Conservation (phyloP, 441 rosid genomes). For the Populus trichocarpa region DNA sequence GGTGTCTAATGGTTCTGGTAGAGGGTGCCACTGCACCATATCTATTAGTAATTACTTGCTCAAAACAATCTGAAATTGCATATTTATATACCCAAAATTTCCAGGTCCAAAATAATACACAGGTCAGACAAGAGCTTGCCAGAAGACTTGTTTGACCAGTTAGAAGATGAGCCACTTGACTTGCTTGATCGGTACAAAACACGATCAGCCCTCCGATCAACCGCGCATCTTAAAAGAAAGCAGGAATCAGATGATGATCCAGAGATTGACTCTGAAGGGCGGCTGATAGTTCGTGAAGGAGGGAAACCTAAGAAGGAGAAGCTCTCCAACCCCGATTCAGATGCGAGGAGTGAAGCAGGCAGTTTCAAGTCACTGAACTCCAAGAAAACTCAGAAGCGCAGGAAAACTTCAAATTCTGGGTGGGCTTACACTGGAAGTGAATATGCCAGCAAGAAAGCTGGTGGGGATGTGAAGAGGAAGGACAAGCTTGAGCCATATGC, state of each 20-base stretch:
- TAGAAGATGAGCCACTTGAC: slow-evolving; percentile 93
- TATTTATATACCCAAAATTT: background rate
- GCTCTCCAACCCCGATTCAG: slow-evolving; percentile 39
- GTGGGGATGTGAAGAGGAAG: slow-evolving; percentile 83
- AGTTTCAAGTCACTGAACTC: slow-evolving; percentile 45
- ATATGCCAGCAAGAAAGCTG: slow-evolving; percentile 88
- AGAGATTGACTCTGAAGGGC: slow-evolving; percentile 81
- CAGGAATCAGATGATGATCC: slow-evolving; percentile 77
- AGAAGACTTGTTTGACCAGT: slow-evolving; percentile 61
- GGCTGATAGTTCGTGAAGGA: slow-evolving; percentile 60
- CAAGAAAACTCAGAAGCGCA: slow-evolving; percentile 57
- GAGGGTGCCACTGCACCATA: background rate
- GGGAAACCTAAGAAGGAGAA: slow-evolving; percentile 41
- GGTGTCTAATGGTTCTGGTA: background rate
- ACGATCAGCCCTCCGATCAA: slow-evolving; percentile 69
- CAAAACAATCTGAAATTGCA: slow-evolving; percentile 7
- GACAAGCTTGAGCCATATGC: slow-evolving; percentile 96
- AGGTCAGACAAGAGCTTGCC: slow-evolving; percentile 60
- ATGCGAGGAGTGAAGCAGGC: slow-evolving; percentile 56
- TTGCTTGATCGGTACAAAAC: slow-evolving; percentile 76
- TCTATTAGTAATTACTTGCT: background rate
- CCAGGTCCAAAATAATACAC: slow-evolving; percentile 55
- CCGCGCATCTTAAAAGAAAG: slow-evolving; percentile 50
- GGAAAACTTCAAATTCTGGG: slow-evolving; percentile 68
- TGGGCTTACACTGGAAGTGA: slow-evolving; percentile 89